phyloP scores from a whole-genome alignment of 345 rosid species.

The Linum tenue region DNA sequence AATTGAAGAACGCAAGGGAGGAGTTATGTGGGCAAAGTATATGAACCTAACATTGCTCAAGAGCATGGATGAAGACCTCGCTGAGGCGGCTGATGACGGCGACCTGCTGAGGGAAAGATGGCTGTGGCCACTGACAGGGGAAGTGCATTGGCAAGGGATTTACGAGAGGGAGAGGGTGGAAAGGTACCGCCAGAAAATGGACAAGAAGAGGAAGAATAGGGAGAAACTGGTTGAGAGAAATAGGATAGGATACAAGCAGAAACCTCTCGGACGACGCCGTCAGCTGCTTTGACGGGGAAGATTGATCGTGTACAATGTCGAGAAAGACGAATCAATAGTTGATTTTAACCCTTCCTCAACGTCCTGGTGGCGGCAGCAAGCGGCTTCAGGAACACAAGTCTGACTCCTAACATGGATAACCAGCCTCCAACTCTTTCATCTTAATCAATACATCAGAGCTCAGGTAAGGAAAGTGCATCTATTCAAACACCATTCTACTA shows the following conservation, averaged over 20 bases:
- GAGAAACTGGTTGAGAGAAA: conserved; percentile 62
- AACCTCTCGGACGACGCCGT: conserved; percentile 38
- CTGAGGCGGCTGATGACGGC: conserved; percentile 94
- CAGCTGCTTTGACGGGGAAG: too few relatives aligned
- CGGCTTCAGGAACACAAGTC: too few relatives aligned
- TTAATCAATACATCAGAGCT: too few relatives aligned
- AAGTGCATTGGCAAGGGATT: conserved; percentile 95
- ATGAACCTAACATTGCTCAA: conserved; percentile 64
- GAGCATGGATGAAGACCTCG: conserved; percentile 95
- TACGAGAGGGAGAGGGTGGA: conserved; percentile 93
- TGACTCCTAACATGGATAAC: too few relatives aligned
- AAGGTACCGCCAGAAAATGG: conserved; percentile 85
- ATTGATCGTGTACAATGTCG: not conserved
- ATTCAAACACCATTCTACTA: too few relatives aligned
- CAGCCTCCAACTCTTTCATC: too few relatives aligned
- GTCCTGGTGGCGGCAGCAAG: too few relatives aligned
- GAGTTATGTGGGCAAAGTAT: conserved; percentile 65
- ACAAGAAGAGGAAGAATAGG: conserved; percentile 76
- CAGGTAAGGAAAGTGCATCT: too few relatives aligned
- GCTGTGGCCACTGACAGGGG: conserved; percentile 93
- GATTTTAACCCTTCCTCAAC: too few relatives aligned
- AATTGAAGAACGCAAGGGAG: conserved; percentile 42
- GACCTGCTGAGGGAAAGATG: conserved; percentile 67
- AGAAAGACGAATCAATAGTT: too few relatives aligned
- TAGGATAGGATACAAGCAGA: conserved; percentile 68